These are phyloP conservation scores for Alternaria gaisen DNA, from an alignment of 2,329 filamentous ascomycete genomes.

Conservation along the genomic window DNA sequence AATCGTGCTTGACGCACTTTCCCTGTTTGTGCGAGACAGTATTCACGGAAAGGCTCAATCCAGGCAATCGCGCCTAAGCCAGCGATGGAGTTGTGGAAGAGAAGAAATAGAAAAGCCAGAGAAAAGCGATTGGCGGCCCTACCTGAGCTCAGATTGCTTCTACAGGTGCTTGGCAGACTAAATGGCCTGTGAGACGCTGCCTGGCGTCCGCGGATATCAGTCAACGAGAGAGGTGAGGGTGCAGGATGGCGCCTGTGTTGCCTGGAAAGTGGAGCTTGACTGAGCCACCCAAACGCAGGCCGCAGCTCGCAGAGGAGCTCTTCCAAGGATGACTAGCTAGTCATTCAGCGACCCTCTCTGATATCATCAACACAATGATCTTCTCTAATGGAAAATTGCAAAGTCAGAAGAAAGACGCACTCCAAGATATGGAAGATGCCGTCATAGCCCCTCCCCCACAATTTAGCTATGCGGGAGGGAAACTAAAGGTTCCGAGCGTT, in stretches of 20 bases:
- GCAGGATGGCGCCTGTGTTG: conserved; percentile 25
- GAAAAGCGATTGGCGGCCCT: conserved; percentile 3
- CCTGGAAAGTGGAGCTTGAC: conserved; percentile 28
- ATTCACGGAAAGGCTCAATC: conserved; percentile 2
- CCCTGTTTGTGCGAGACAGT: conserved; percentile 5
- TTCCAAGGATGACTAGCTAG: not conserved
- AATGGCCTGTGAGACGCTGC: conserved; percentile 20
- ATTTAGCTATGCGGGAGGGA: conserved; percentile 12
- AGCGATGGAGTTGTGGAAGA: conserved; percentile 13
- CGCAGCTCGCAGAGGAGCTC: conserved; percentile 4
- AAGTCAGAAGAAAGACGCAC: not conserved
- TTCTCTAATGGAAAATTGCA: no score
- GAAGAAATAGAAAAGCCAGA: conserved; percentile 4
- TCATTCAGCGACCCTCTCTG: not conserved
- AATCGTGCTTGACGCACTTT: conserved; percentile 13
- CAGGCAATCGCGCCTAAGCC: not conserved
- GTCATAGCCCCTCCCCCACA: conserved; percentile 28
- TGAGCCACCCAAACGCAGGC: conserved; percentile 10
- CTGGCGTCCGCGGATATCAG: conserved; percentile 9
- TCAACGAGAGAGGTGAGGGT: conserved; percentile 15
- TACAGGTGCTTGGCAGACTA: conserved; percentile 22
- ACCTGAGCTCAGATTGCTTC: conserved; percentile 1
- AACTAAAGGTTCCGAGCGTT: conserved; percentile 23
- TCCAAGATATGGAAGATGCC: conserved; percentile 2
- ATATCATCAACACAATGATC: not conserved